Evolutionary conservation across 1,139 yeast genomes (phyloP), one percentile per base, ranked within the genome.

Genomic region (Candida neerlandica): DNA sequence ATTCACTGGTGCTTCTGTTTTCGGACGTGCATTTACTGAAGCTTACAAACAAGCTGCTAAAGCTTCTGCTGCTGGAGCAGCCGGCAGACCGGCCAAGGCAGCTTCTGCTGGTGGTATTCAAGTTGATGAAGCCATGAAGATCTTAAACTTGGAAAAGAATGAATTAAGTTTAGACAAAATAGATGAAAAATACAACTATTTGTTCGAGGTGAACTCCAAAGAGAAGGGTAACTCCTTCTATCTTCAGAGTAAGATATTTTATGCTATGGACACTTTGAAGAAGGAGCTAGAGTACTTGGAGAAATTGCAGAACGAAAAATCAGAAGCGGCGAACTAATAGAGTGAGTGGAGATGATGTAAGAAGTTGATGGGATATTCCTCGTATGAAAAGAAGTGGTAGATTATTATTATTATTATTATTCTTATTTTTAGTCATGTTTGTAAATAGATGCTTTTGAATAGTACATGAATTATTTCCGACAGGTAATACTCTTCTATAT

Each of bases 1-100:
- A 51, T 82, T 92, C 64, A 92, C 98, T 18, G 98, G 98, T 50
- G 96, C 98, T 11, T 86, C 90, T 55, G 98, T 94, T 41, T 91
- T 94, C 65, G 98, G 98, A 47, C 82, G 89, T 58, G 99, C 99
- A 0, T 94, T 94, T 69, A 81, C 92, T n/a, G 97, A 91, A 66
- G 98, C 99, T 0, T 94, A 92, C 77, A 87, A 86, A 62, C 98
- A 94, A 71, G 98, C 99, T 1, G 96, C 97, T 15, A 86, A 89
- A 50, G 89, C 90, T 6, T 82, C 86, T 48, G 89, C 96, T 16
- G 73, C 80, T 14, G 66, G 77, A 48, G 75, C 77, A 37, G 78
- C 85, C 11, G 75, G 78, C 34, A 83, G 82, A 45, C 81, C 84
- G 37, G 64, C 71, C 43, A 60, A 80, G 66, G 75, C 75, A 23